phyloP scores from a whole-genome alignment of 1,284 basidiomycete species.

The Leccinum griseonigrum region DNA sequence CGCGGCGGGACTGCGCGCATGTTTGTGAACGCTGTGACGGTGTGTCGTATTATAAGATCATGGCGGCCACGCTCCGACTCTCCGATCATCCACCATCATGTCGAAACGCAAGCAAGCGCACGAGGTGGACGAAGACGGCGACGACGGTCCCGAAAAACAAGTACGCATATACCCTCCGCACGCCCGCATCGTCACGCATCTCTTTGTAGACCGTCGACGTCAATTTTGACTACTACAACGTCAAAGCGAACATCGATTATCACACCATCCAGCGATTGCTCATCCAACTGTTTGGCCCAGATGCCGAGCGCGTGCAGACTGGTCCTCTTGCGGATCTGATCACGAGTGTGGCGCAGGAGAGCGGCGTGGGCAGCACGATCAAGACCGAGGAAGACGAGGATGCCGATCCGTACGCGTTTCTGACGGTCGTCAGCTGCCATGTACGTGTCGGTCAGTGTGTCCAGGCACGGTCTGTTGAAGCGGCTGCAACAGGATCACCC shows the following conservation, averaged over 20 bases:
- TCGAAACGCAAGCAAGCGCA: constrained; percentile 27
- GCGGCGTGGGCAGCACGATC: constrained; percentile 77
- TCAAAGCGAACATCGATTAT: constrained; percentile 80
- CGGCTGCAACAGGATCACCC: constrained; percentile 53
- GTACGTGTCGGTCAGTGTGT: constrained; percentile 39
- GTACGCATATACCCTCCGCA: constrained; percentile 7
- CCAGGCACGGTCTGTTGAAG: not conserved
- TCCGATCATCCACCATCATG: constrained; percentile 10
- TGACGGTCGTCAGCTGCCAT: constrained; percentile 82
- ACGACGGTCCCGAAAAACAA: constrained; percentile 12
- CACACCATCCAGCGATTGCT: constrained; percentile 82
- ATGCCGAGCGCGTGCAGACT: constrained; percentile 69
- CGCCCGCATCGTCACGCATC: not conserved
- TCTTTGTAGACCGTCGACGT: constrained; percentile 59
- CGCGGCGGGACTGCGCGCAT: too few relatives aligned
- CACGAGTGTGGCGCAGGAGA: constrained; percentile 57
- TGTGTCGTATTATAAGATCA: too few relatives aligned
- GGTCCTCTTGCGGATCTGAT: constrained; percentile 79
- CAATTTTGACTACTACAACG: constrained; percentile 91
- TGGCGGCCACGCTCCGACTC: not conserved
- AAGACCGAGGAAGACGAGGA: constrained; percentile 89
- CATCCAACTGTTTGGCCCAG: constrained; percentile 78
- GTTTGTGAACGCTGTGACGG: too few relatives aligned
- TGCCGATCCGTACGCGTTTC: constrained; percentile 77
- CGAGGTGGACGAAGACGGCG: constrained; percentile 14